Evolutionary conservation across 805 yeast genomes (phyloP).

Genomic region (Candida sphagnicola): DNA sequence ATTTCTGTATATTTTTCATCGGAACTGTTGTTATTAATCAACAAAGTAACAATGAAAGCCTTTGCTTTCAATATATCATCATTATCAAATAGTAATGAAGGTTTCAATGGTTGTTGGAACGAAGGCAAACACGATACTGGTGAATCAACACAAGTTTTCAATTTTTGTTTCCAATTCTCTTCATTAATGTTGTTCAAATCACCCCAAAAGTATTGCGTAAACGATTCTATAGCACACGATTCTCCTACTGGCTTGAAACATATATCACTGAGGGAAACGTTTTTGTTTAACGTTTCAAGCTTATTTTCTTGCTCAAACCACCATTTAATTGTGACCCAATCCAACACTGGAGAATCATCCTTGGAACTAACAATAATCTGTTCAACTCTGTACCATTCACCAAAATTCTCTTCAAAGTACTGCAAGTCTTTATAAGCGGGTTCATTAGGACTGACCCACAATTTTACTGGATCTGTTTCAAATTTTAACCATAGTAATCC

Average conservation of each 20-base stretch:
- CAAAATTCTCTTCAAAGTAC: conserved; percentile 75
- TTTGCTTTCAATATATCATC: conserved; percentile 53
- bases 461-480: conserved; percentile 74
- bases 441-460: conserved; percentile 86
- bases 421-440: conserved; percentile 64
- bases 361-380: conserved; percentile 65
- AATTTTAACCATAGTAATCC: conserved; percentile 52
- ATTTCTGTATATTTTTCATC: conserved; percentile 34
- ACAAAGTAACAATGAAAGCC: conserved; percentile 74
- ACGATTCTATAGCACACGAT: conserved; percentile 78
- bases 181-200: conserved; percentile 47
- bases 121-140: conserved; percentile 90
- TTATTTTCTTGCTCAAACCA: conserved; percentile 79
- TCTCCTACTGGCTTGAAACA: conserved; percentile 84
- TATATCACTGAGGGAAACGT: conserved; percentile 50
- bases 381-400: conserved; percentile 87
- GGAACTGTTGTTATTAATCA: conserved; percentile 51
- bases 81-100: conserved; percentile 56
- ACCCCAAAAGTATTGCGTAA: conserved; percentile 83
- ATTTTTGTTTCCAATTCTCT: conserved; percentile 50
- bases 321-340: conserved; percentile 74
- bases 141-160: conserved; percentile 61
- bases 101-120: conserved; percentile 85
- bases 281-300: conserved; percentile 24
- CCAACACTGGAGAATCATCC: conserved; percentile 61